Conservation (phyloP, 768 basidiomycete species). For the Pholiota conissans region DNA sequence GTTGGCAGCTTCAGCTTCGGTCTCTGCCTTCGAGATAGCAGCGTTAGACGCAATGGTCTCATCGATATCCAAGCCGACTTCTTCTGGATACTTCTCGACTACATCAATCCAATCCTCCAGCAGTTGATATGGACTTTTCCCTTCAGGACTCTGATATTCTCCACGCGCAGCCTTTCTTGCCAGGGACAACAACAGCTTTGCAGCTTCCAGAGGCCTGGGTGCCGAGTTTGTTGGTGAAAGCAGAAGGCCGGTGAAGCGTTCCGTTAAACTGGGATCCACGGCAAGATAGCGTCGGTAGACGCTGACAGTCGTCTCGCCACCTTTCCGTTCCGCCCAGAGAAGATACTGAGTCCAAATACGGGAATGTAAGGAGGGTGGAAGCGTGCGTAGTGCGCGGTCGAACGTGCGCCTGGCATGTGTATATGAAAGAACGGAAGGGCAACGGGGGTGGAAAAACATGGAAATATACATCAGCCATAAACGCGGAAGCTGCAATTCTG, state of each 20-base stretch:
- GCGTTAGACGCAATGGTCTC: conserved; percentile 64
- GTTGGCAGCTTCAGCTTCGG: conserved; percentile 38
- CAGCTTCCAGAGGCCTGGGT: conserved; percentile 87
- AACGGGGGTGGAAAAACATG: conserved; percentile 85
- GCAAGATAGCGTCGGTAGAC: conserved; percentile 89
- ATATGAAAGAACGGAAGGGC: conserved; percentile 79
- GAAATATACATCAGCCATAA: conserved; percentile 94
- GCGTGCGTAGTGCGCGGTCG: conserved; percentile 90
- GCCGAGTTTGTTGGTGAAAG: conserved; percentile 54
- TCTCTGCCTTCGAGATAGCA: conserved; percentile 46
- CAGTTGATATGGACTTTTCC: conserved; percentile 94
- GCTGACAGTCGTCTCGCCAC: conserved; percentile 73
- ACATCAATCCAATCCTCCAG: conserved; percentile 92
- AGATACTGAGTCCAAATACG: conserved; percentile 94
- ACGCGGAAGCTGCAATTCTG: conserved; percentile 70
- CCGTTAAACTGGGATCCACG: conserved; percentile 79
- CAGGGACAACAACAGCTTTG: conserved; percentile 83
- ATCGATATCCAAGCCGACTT: conserved; percentile 85
- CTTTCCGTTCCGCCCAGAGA: conserved; percentile 84
- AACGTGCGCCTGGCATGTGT: conserved; percentile 93
- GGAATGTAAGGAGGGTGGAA: conserved; percentile 89
- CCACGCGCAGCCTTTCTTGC: conserved; percentile 84
- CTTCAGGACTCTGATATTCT: conserved; percentile 84
- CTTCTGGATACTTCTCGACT: conserved; percentile 87
- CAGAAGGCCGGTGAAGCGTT: conserved; percentile 71